Base-by-base conservation (phyloP, 352 stramenopile genomes). In the Phytophthora hibernalis region DNA sequence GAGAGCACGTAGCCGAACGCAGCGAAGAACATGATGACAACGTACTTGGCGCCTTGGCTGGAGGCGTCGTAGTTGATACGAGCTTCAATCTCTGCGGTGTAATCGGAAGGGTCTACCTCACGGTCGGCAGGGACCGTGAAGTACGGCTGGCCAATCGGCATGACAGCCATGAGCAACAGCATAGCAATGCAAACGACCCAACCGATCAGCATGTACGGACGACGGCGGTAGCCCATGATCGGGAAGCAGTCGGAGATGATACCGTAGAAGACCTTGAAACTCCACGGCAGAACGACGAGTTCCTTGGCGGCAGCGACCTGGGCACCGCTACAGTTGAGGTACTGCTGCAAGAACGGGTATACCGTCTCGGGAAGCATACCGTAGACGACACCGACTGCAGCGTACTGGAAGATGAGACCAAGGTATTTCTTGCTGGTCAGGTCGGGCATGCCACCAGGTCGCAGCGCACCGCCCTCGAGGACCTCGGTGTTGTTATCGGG, bases 1-100 rank as follows among this genome's bases (percentile, higher is more conserved):
- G 84, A 83, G 54, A 83, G 70, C 30, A 92, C 76, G 65, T 92
- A 92, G 24, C 83, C 83, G 38, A 89, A 60, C 9, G 83, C 80
- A 16, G 87, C 54, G 10, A 88, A 74, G 72, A 84, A 80, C 68
- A 91, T 85, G 58, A 85, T 65, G 18, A 85, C 45, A 16, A 85
- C 57, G 51, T 80, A 86, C 48, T 74, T 77, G 37, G 56, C 71
- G 3, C 70, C 70, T 66, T 78, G 55, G 13, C 54, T 35, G 22
- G 72, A 65, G 11, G 77, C 77, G n/a, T 58, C 24, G 10, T 72
- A 51, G 72, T 89, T 85, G 66, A 88, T 68, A 11, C 65, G 60
- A 28, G 61, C 64, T n/a, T 60, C 33, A 12, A 76, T 70, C 20
- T 82, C 72, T 9, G 61, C 43, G 0, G 63, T 70, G 48, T 81